A percentile compares a stretch with the other conserved stretches of the same genome.
Evolutionary conservation across 139 green algal species (phyloP).

Genomic region (Chlorella vulgaris): DNA sequence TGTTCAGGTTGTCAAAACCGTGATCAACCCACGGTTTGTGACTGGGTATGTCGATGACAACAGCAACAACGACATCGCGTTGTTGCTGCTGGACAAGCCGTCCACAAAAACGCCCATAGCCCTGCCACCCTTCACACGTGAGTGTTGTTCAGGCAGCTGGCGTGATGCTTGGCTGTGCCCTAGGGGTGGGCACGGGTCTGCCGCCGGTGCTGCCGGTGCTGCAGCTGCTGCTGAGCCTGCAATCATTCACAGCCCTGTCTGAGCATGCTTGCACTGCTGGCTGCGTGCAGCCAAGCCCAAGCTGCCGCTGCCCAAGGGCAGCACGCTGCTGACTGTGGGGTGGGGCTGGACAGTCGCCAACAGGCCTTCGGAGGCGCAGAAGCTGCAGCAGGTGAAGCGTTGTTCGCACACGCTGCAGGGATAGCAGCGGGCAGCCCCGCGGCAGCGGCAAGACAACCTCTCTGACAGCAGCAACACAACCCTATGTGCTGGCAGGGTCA

Average conservation of each 20-base stretch:
- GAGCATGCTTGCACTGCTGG: no score
- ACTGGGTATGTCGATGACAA: background rate
- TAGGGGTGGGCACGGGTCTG: no score
- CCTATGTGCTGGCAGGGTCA: no score
- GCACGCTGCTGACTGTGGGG: background rate
- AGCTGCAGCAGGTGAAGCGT: background rate
- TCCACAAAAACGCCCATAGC: background rate
- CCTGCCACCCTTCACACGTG: background rate
- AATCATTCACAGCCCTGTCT: background rate
- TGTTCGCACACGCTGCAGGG: background rate
- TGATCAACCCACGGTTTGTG: background rate
- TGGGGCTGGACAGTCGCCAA: background rate
- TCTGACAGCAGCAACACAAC: no score
- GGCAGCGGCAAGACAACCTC: no score
- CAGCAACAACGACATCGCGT: background rate
- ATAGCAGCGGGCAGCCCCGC: no score
- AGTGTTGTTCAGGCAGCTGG: background rate
- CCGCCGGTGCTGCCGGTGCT: no score
- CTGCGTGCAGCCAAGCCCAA: background rate
- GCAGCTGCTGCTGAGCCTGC: background rate
- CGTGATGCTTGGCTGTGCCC: no score
- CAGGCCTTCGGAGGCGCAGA: background rate
- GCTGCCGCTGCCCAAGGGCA: background rate
- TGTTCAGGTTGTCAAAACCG: background rate
- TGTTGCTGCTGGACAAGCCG: background rate